These are phyloP conservation scores for Ophryocystis elektroscirrha DNA, from an alignment of 169 alveolate genomes.

Conservation along the genomic window DNA sequence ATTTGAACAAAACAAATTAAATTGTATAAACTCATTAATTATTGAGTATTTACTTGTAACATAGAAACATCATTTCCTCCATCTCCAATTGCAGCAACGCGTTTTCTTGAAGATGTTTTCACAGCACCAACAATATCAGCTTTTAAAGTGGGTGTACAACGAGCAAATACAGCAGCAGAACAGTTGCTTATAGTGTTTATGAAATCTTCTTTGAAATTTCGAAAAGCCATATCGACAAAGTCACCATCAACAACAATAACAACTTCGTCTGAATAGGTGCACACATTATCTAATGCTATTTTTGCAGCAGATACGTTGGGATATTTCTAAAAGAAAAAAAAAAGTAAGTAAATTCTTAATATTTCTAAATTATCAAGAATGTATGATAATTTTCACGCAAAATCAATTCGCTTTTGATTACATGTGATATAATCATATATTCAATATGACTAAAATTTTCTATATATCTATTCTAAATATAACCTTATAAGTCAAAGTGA, in stretches of 20 bases:
- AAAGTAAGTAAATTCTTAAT: constrained; percentile 50
- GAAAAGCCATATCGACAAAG: too few relatives aligned
- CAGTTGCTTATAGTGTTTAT: constrained; percentile 10
- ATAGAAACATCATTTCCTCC: constrained; percentile 99
- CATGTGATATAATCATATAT: neutral
- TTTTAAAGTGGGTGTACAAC: constrained; percentile 96
- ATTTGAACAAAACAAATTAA: neutral
- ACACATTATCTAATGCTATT: too few relatives aligned
- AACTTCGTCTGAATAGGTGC: too few relatives aligned
- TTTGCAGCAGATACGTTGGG: too few relatives aligned
- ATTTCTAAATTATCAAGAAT: constrained; percentile 36
- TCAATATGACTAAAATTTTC: neutral
- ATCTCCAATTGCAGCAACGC: constrained; percentile 88
- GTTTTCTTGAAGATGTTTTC: constrained; percentile 23
- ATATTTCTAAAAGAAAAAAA: constrained; percentile 42
- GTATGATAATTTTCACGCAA: too few relatives aligned
- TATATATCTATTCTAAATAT: too few relatives aligned
- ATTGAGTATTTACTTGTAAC: constrained; percentile 67
- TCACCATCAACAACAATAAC: too few relatives aligned
- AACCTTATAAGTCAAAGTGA: too few relatives aligned
- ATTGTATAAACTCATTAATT: constrained; percentile 1
- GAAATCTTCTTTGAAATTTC: too few relatives aligned
- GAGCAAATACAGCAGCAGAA: constrained; percentile 29
- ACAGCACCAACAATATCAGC: constrained; percentile 64
- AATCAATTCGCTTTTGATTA: neutral